Base-by-base conservation (phyloP, 2,329 filamentous ascomycete species). In the Ophiostoma himal-ulmi region DNA sequence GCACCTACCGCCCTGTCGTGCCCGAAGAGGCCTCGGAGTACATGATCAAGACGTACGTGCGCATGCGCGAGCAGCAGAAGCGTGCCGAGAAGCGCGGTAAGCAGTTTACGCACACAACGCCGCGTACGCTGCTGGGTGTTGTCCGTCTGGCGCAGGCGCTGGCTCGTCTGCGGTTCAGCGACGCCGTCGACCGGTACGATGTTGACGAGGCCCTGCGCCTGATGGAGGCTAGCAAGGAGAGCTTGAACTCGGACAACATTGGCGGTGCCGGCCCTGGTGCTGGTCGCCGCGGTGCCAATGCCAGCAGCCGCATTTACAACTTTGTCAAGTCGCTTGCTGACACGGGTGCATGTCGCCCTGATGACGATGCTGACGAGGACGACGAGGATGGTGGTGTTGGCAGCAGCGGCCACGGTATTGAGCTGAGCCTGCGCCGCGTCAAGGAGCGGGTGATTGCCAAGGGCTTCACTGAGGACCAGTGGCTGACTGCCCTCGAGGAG, bases 381-480 rank as follows among this genome's bases (percentile, higher is more conserved):
- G 83, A 84, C 26, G 83, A 85, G 0, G 83, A 83, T 3, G 83
- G 83, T 0, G 83, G 84, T 30, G 82, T 82, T 39, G 70, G 77
- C 79, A 44, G 67, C 34, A 5, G 57, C 54, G 60, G 68, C 30
- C 41, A 64, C 48, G 83, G 84, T 20, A 78, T 85, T 26, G 94
- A 97, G 80, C 82, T 99, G 76, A 95, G 90, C 79, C 86, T 99
- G 83, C 87, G 91, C 75, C 91, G 93, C 80, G 92, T 99, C 72
- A 88, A 94, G 78, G 94, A 97, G 80, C 84, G 95, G 74, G 93
- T 99, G 39, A 85, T 98, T 76, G 95, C 94, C 69, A 97, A 97
- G 85, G 95, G 95, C 2, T 99, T 97, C 80, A 99, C 94, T 0
- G 90, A 93, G 74, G 93, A 98, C 80, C 94, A 99, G 80, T 93